Percentiles rank a stretch among this genome's conserved stretches.
These are phyloP conservation scores for Lycium barbarum DNA, from an alignment of 257 asterid species.

Conservation along the genomic window DNA sequence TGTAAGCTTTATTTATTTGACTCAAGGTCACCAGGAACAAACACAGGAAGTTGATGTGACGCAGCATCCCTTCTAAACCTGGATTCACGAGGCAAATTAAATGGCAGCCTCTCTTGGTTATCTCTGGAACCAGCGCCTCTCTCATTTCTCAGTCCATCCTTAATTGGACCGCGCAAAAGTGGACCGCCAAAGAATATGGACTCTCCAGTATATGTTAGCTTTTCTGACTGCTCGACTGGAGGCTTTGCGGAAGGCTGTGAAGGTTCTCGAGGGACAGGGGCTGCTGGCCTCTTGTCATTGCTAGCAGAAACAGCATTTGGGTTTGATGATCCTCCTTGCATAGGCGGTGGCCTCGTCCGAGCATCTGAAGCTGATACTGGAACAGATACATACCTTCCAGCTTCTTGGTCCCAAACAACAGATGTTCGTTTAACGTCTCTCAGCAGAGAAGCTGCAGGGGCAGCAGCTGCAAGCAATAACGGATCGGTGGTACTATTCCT, in stretches of 20 bases:
- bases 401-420: constrained; percentile 98
- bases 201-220: constrained; percentile 72
- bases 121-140: constrained; percentile 54
- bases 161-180: constrained; percentile 67
- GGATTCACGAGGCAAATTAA: constrained; percentile 57
- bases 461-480: constrained; percentile 49
- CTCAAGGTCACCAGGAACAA: constrained; percentile 72
- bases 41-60: constrained; percentile 94
- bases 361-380: constrained; percentile 73
- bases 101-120: constrained; percentile 50
- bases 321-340: constrained; percentile 42
- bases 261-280: constrained; percentile 46
- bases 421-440: constrained; percentile 91
- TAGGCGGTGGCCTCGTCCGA: constrained; percentile 49
- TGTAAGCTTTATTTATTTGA: constrained; percentile 47
- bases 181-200: constrained; percentile 98
- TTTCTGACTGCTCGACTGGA: constrained; percentile 63
- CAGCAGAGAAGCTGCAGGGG: constrained; percentile 57
- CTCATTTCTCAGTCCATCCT: constrained; percentile 57
- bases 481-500: constrained; percentile 56
- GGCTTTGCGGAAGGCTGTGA: constrained; percentile 44
- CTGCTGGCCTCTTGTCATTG: constrained; percentile 53
- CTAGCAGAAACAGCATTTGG: constrained; percentile 39
- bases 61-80: constrained; percentile 77
- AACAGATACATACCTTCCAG: constrained; percentile 88